A percentile compares a stretch with the other conserved stretches of the same genome.
phyloP scores from a whole-genome alignment of 352 stramenopile genomes.

The Elongisporangium prolatum region DNA sequence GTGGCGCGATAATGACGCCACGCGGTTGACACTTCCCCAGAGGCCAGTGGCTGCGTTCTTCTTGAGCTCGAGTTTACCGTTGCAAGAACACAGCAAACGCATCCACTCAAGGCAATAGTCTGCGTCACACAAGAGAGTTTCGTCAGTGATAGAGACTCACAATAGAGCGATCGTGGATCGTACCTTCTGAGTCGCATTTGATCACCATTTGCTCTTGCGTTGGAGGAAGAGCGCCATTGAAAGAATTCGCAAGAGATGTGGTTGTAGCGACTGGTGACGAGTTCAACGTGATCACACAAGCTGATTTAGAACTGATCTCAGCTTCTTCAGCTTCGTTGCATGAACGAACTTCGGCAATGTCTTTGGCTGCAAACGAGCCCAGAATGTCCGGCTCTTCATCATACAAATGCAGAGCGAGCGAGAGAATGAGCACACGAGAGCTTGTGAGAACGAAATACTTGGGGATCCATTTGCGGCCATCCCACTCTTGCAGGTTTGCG shows the following conservation, averaged over 20 bases:
- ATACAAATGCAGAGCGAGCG: conserved; percentile 80
- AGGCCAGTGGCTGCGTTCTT: conserved; percentile 82
- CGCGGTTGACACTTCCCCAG: conserved; percentile 84
- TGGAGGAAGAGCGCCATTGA: conserved; percentile 10
- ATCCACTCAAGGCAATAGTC: conserved; percentile 88
- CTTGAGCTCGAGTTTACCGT: conserved; percentile 85
- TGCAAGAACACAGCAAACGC: conserved; percentile 76
- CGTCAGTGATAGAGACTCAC: background rate
- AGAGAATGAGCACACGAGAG: conserved; percentile 74
- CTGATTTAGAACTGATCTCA: conserved; percentile 44
- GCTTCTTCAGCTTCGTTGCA: conserved; percentile 70
- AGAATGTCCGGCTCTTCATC: conserved; percentile 86
- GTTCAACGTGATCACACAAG: conserved; percentile 56
- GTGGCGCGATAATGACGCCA: conserved; percentile 78
- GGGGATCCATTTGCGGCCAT: conserved; percentile 82
- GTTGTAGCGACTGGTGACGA: conserved; percentile 4
- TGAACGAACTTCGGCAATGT: conserved; percentile 76
- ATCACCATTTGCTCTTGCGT: conserved; percentile 60
- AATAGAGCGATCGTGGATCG: too few species aligned
- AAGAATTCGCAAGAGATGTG: background rate
- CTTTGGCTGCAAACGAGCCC: conserved; percentile 73
- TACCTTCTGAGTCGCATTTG: conserved; percentile 81
- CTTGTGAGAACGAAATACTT: conserved; percentile 88
- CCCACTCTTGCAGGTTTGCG: conserved; percentile 83
- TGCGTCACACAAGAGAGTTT: conserved; percentile 8